Evolutionary conservation across 352 stramenopile species (phyloP).

Genomic region (Phytophthora sojae): DNA sequence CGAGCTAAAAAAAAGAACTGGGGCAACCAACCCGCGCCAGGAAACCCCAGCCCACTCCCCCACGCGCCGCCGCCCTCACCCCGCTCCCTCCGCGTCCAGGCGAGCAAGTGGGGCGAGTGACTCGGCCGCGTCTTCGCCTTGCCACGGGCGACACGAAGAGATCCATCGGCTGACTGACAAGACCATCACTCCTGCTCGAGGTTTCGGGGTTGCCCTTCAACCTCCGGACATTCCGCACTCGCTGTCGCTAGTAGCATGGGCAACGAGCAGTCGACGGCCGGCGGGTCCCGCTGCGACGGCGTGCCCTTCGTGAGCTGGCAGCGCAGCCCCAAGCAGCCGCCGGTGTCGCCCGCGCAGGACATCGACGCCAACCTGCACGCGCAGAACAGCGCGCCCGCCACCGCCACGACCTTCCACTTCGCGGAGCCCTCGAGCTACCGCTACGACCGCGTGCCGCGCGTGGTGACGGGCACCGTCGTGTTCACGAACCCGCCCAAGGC

Average conservation of each 20-base stretch:
- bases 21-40: background rate
- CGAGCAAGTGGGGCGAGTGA: background rate
- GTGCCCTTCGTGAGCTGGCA: slow-evolving; percentile 80
- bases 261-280: slow-evolving; percentile 62
- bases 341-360: slow-evolving; percentile 18
- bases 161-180: background rate
- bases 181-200: slow-evolving; percentile 37
- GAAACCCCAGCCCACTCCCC: background rate
- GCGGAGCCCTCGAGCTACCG: slow-evolving; percentile 85
- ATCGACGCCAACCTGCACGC: slow-evolving; percentile 41
- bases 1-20: slow-evolving; percentile 17
- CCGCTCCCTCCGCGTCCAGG: background rate
- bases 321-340: slow-evolving; percentile 31
- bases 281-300: slow-evolving; percentile 50
- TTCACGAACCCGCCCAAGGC: slow-evolving; percentile 75
- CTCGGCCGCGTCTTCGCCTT: too few species aligned
- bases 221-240: slow-evolving; percentile 7
- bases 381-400: slow-evolving; percentile 29
- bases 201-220: slow-evolving; percentile 10
- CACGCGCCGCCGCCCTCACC: background rate
- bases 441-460: slow-evolving; percentile 69
- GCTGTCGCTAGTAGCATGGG: slow-evolving; percentile 37
- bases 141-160: slow-evolving; percentile 11
- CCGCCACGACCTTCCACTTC: slow-evolving; percentile 66
- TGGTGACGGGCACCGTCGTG: slow-evolving; percentile 58